Base-by-base conservation (phyloP, 2,329 filamentous ascomycete species). In the Ustulina deusta region DNA sequence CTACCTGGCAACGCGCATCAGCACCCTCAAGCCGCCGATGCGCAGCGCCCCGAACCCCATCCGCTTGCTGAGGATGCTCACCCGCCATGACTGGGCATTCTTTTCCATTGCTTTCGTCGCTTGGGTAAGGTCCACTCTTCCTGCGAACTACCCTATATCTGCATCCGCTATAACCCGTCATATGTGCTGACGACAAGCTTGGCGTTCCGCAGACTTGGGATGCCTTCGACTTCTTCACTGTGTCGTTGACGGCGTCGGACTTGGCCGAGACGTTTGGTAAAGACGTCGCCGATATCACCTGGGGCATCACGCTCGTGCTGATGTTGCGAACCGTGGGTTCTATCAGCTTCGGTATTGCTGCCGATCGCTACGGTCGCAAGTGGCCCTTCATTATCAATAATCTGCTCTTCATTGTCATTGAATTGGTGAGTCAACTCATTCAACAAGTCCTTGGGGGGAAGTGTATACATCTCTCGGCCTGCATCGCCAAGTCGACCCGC, bases 361-460 rank as follows among this genome's bases (percentile, higher is more conserved):
- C 83, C 22, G 87, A 89, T 78, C 81, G 85, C 40, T 89, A 86
- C 70, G 87, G 87, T 4, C 80, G 87, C 55, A 88, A 87, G 75
- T 93, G 91, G 90, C 91, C 91, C 0, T 93, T 94, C 81, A 85
- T 94, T 15, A 75, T 91, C 66, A 94, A 94, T 80, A 92, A 93
- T 79, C 68, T 93, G 25, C 82, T 94, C 22, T 89, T 94, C 66
- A 90, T 92, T 42, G 77, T 89, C 6, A 83, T 94, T 10, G 91
- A 94, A 78, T 83, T 94, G 74, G 90, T 90, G 74, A 80, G 83
- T 56, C 3, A 4, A 1, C 11, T 42, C 7, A 7, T 77, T 15
- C 22, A 40, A 42, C 6, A 25, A 29, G 4, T 57, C 29, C 36
- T 51, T 27, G 44, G 5, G 17, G 40, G 15, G 6, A 34, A 32